Percentiles rank a stretch among this genome's conserved stretches.
These are phyloP conservation scores for Elaeis oleifera DNA, from an alignment of 202 grass and related monocot genomes.

Conservation along the genomic window DNA sequence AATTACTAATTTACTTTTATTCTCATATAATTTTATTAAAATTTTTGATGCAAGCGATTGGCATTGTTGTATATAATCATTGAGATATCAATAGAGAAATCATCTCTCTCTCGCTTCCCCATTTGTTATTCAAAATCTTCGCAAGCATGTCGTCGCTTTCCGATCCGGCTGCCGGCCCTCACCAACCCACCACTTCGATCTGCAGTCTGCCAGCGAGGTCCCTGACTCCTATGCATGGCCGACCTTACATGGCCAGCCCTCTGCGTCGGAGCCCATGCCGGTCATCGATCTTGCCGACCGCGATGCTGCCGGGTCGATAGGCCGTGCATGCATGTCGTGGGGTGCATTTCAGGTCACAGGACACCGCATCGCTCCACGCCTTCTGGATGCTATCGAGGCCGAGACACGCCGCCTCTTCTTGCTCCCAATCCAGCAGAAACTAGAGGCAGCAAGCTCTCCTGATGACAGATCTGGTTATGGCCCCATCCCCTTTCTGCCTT, in stretches of 20 bases:
- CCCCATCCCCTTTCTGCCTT: slow-evolving; percentile 51
- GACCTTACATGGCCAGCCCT: slow-evolving; percentile 44
- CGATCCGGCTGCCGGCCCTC: not conserved
- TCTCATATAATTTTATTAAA: too few species aligned
- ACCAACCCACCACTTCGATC: slow-evolving; percentile 25
- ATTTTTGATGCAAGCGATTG: too few species aligned
- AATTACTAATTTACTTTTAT: too few species aligned
- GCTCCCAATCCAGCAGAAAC: slow-evolving; percentile 49
- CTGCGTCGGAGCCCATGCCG: slow-evolving; percentile 44
- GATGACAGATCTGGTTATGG: slow-evolving; percentile 63
- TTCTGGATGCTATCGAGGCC: slow-evolving; percentile 45
- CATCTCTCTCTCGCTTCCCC: too few species aligned
- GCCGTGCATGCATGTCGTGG: slow-evolving; percentile 57
- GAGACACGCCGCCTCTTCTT: slow-evolving; percentile 49
- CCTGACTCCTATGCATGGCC: slow-evolving; percentile 76
- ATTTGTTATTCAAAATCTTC: too few species aligned
- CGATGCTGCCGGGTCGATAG: slow-evolving; percentile 7
- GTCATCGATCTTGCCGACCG: slow-evolving; percentile 49
- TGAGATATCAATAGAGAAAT: too few species aligned
- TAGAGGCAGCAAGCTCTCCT: slow-evolving; percentile 39
- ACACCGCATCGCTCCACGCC: slow-evolving; percentile 36
- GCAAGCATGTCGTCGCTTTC: not conserved
- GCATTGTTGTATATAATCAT: too few species aligned
- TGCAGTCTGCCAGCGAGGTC: slow-evolving; percentile 30
- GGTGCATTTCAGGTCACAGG: slow-evolving; percentile 61